Conservation (phyloP, 2,329 filamentous ascomycete genomes). For the Verticillium zaregamsianum region DNA sequence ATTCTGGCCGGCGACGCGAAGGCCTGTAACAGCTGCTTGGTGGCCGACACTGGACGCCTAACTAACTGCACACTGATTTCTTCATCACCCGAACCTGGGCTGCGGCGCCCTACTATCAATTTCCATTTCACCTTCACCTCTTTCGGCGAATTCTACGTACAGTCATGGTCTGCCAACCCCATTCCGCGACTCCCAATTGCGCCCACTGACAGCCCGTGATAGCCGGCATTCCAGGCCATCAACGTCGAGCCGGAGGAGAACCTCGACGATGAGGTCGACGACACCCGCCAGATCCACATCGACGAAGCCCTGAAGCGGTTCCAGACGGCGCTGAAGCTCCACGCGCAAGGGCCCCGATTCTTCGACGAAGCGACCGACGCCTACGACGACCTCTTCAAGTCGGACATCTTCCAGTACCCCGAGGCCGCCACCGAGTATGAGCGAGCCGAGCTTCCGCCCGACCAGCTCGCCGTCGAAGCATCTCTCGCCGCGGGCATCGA, state of each 20-base stretch:
- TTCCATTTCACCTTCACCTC: background rate
- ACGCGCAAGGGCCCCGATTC: constrained; percentile 76
- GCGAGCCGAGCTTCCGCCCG: constrained; percentile 55
- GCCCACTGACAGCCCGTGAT: background rate
- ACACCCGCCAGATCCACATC: constrained; percentile 92
- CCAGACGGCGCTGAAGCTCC: constrained; percentile 83
- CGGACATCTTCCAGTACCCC: constrained; percentile 89
- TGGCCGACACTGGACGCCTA: background rate
- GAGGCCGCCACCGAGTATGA: constrained; percentile 84
- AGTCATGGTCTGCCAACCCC: background rate
- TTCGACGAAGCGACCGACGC: constrained; percentile 75
- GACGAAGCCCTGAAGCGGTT: constrained; percentile 96
- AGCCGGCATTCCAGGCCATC: constrained; percentile 76
- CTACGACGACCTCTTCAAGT: constrained; percentile 80
- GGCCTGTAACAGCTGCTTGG: background rate
- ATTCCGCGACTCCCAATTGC: background rate
- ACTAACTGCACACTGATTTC: background rate
- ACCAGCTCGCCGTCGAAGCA: constrained; percentile 43
- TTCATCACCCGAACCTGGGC: background rate
- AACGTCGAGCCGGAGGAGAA: constrained; percentile 94
- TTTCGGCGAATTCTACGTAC: background rate
- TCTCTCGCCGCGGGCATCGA: constrained; percentile 48
- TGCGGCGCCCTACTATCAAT: background rate
- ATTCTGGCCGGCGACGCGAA: background rate
- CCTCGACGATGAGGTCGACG: constrained; percentile 85